Conservation (phyloP, 352 stramenopile species). For the Aphanomyces stellatus region DNA sequence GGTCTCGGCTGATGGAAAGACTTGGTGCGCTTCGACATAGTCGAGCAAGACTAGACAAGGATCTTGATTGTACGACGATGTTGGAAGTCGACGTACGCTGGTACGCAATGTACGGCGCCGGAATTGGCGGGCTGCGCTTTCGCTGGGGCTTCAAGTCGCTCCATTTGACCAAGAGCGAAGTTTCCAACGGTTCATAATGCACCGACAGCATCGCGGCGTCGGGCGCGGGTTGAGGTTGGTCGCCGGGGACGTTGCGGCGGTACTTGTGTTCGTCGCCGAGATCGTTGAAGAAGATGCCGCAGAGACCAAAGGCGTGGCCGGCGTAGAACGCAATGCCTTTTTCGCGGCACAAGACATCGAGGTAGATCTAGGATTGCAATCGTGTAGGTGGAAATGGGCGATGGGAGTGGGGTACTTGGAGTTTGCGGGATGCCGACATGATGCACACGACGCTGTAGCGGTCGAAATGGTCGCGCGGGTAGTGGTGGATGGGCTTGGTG, state of each 20-base stretch:
- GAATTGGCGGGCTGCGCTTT: conserved; percentile 61
- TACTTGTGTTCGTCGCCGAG: conserved; percentile 52
- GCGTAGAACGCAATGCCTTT: conserved; percentile 63
- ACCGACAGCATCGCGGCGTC: conserved; percentile 31
- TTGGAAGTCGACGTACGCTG: conserved; percentile 38
- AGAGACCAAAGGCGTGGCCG: conserved; percentile 63
- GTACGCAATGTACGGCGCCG: conserved; percentile 69
- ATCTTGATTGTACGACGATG: neutral
- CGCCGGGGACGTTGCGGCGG: conserved; percentile 31
- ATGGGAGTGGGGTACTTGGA: conserved; percentile 28
- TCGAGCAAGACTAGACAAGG: conserved; percentile 50
- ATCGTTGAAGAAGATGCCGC: conserved; percentile 71
- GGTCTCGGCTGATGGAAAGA: conserved; percentile 18
- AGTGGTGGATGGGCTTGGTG: conserved; percentile 40
- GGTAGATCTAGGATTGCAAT: conserved; percentile 39
- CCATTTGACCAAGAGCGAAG: conserved; percentile 44
- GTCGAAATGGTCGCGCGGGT: conserved; percentile 69
- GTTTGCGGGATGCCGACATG: conserved; percentile 33
- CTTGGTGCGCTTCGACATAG: conserved; percentile 23
- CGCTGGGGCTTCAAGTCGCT: conserved; percentile 51
- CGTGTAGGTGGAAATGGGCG: too few species aligned
- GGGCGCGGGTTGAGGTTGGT: conserved; percentile 20
- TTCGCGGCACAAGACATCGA: conserved; percentile 51
- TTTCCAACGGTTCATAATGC: conserved; percentile 47
- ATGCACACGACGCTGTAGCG: conserved; percentile 84